Percentiles rank a stretch among this genome's conserved stretches.
Conservation (phyloP, 257 asterid species). For the Phtheirospermum japonicum region DNA sequence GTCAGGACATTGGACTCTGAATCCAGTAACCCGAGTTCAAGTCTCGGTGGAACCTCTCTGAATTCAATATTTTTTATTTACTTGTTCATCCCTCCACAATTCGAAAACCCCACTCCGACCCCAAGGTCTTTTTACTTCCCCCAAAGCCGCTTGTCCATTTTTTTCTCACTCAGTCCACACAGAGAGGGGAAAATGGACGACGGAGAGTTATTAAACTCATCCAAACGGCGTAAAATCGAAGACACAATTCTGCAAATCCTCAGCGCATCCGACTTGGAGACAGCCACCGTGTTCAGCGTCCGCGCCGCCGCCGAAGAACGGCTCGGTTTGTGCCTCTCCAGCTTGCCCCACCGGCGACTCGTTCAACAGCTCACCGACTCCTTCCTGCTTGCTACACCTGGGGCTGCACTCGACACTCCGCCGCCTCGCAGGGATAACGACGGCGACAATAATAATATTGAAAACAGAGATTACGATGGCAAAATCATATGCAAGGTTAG, state of each 20-base stretch:
- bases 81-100: too few species aligned
- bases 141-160: not conserved
- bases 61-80: too few species aligned
- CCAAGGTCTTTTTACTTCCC: too few species aligned
- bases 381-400: slow-evolving; percentile 47
- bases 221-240: slow-evolving; percentile 47
- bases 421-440: slow-evolving; percentile 2
- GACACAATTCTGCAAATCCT: slow-evolving; percentile 45
- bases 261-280: slow-evolving; percentile 48
- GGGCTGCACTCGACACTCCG: slow-evolving; percentile 19
- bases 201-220: slow-evolving; percentile 19
- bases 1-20: too few species aligned
- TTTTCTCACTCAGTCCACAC: not conserved
- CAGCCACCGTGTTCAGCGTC: slow-evolving; percentile 52
- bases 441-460: not conserved
- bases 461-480: slow-evolving; percentile 25
- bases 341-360: slow-evolving; percentile 35
- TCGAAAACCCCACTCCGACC: too few species aligned
- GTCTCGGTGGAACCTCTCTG: too few species aligned
- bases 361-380: slow-evolving; percentile 48
- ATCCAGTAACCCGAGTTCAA: too few species aligned
- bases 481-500: slow-evolving; percentile 58
- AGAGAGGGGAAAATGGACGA: slow-evolving; percentile 29
- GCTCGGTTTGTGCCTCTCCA: slow-evolving; percentile 45
- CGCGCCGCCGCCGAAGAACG: slow-evolving; percentile 47